Percentiles rank a stretch among this genome's conserved stretches.
Evolutionary conservation across 805 yeast genomes (phyloP).

Genomic region (Blastobotrys chiropterorum): DNA sequence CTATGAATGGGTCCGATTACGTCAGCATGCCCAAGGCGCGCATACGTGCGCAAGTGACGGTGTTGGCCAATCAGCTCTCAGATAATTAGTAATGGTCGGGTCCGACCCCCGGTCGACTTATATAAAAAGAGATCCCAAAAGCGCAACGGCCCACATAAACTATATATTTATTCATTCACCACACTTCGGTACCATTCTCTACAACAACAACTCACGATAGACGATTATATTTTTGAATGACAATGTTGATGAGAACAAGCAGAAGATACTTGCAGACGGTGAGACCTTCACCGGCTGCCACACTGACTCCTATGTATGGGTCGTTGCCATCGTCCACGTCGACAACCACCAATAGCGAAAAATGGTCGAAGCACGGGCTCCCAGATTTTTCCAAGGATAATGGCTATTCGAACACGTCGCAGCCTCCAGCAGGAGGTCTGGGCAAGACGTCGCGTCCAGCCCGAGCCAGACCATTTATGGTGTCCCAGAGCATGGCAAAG

Average conservation of each 20-base stretch:
- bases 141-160: neutral
- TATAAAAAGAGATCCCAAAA: neutral
- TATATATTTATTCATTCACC: neutral
- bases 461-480: slow-evolving; percentile 2
- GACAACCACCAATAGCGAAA: neutral
- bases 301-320: neutral
- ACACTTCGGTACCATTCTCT: too few species aligned
- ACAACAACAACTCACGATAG: too few species aligned
- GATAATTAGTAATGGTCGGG: neutral
- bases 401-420: neutral
- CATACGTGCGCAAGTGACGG: neutral
- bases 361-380: slow-evolving; percentile 7
- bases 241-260: slow-evolving; percentile 1
- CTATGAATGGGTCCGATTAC: too few species aligned
- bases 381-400: neutral
- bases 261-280: slow-evolving; percentile 8
- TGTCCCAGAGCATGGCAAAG: neutral
- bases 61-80: neutral
- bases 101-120: neutral
- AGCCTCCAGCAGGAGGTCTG: neutral
- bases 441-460: neutral
- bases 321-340: neutral
- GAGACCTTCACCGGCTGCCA: slow-evolving; percentile 1
- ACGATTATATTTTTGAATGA: neutral
- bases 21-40: neutral